Conservation (phyloP, 2,329 filamentous ascomycete genomes). For the Colletotrichum orbiculare region DNA sequence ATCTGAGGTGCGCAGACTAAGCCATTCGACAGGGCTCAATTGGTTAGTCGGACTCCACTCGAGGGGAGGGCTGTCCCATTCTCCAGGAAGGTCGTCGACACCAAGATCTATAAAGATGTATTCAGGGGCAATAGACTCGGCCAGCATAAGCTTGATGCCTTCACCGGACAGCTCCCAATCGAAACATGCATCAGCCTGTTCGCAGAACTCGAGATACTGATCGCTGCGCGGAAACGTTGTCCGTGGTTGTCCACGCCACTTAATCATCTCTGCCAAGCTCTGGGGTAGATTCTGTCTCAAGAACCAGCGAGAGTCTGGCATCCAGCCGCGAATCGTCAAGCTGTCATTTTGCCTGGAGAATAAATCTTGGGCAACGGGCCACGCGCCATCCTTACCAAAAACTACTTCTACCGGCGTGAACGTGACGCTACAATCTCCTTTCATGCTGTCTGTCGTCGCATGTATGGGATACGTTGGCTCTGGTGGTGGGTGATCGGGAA, state of each 20-base stretch:
- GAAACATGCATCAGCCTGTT: constrained; percentile 52
- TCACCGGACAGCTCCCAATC: constrained; percentile 57
- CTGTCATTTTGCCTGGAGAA: constrained; percentile 52
- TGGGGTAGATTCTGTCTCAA: constrained; percentile 47
- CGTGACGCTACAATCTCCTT: constrained; percentile 8
- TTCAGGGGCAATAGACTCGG: constrained; percentile 48
- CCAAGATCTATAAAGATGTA: constrained; percentile 54
- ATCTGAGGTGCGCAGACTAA: constrained; percentile 20
- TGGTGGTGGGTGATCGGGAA: constrained; percentile 2
- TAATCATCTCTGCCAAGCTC: constrained; percentile 46
- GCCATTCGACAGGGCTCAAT: constrained; percentile 40
- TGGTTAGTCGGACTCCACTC: constrained; percentile 53
- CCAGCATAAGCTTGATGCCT: constrained; percentile 47
- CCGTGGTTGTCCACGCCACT: constrained; percentile 36
- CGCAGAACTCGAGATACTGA: constrained; percentile 43
- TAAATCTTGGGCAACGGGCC: constrained; percentile 47
- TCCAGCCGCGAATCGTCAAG: constrained; percentile 56
- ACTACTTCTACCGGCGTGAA: constrained; percentile 39
- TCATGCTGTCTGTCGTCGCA: not conserved
- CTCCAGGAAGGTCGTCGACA: constrained; percentile 34
- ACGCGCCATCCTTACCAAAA: constrained; percentile 42
- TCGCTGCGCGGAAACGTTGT: constrained; percentile 12
- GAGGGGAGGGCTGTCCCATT: constrained; percentile 34
- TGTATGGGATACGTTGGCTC: constrained; percentile 18
- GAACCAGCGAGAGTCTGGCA: constrained; percentile 53